phyloP scores from a whole-genome alignment of 257 asterid species.

The Nicotiana noctiflora region DNA sequence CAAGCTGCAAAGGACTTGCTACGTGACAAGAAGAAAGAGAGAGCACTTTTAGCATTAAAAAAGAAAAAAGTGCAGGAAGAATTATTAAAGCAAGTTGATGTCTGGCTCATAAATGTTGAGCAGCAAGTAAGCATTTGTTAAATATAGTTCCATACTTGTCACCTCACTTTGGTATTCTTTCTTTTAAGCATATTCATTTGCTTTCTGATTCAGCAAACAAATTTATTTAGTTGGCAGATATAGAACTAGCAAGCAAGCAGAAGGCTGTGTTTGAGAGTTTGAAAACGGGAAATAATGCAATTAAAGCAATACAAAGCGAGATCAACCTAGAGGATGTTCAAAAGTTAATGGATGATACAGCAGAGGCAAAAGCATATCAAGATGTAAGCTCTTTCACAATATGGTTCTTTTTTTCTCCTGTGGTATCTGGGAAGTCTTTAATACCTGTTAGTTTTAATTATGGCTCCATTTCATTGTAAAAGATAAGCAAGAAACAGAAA shows the following conservation, averaged over 20 bases:
- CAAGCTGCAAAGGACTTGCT: constrained; percentile 82
- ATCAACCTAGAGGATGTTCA: constrained; percentile 85
- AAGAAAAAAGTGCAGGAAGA: constrained; percentile 80
- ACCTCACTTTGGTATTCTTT: not conserved
- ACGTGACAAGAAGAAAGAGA: constrained; percentile 79
- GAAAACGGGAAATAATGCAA: constrained; percentile 77
- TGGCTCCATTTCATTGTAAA: not conserved
- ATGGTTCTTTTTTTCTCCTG: constrained; percentile 4
- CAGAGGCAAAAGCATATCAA: constrained; percentile 94
- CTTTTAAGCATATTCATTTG: not conserved
- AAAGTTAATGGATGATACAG: constrained; percentile 88
- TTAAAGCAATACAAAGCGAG: constrained; percentile 86
- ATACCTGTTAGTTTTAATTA: not conserved
- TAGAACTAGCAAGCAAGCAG: constrained; percentile 89
- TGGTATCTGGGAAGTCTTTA: not conserved
- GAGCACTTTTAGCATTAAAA: constrained; percentile 70
- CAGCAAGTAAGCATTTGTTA: constrained; percentile 56
- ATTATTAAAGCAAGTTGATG: constrained; percentile 75
- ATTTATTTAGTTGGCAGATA: constrained; percentile 79
- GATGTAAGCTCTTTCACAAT: constrained; percentile 48
- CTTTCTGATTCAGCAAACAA: not conserved
- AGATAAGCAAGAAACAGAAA: not conserved
- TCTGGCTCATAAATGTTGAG: constrained; percentile 80
- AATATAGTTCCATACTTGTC: not conserved
- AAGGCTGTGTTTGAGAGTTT: constrained; percentile 90